Base-by-base conservation (phyloP, 441 rosid genomes). In the Populus hybrid region DNA sequence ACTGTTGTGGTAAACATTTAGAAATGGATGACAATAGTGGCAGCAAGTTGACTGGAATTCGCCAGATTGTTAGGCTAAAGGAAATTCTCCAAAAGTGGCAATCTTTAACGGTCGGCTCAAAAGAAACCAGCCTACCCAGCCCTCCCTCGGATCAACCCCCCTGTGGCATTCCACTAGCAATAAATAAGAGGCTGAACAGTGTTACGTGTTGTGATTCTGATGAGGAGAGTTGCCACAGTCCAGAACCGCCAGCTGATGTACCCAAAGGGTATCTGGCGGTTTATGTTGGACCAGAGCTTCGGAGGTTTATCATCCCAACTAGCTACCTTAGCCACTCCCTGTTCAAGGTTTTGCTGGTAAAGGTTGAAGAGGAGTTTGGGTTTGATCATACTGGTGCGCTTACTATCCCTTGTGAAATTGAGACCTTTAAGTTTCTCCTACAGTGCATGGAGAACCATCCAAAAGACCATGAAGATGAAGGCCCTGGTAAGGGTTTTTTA, bases 11-110 rank as follows among this genome's bases (percentile, higher is more conserved):
- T 75, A 78, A 81, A 83, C 76, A 65, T 78, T 71, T 24, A 18
- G 81, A 71, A 33, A 92, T 92, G 97, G 93, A 89, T 53, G 93
- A 82, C 67, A 80, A 82, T 77, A 88, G 86, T 68, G 88, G 82
- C 20, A 75, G 35, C 79, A 92, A 87, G 91, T 68, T 90, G 84
- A 89, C 86, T n/a, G 94, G 98, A 71, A 91, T 94, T 74, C 77
- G 86, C 82, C 94, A 92, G 87, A 92, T 94, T 35, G 96, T 89
- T 77, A 87, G 89, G 84, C 90, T 94, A 16, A 94, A 92, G 82
- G 96, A 90, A 84, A 80, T 94, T 78, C 87, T 94, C 77, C 93
- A 90, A n/a, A 92, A 89, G 87, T 94, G 97, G 98, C 98, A 91
- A 81, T 74, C 84, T 69, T 90, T 90, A 63, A 84, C 98, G 50